These are phyloP conservation scores for Calonectria multiphialidica DNA, from an alignment of 2,329 filamentous ascomycete species.

Conservation along the genomic window DNA sequence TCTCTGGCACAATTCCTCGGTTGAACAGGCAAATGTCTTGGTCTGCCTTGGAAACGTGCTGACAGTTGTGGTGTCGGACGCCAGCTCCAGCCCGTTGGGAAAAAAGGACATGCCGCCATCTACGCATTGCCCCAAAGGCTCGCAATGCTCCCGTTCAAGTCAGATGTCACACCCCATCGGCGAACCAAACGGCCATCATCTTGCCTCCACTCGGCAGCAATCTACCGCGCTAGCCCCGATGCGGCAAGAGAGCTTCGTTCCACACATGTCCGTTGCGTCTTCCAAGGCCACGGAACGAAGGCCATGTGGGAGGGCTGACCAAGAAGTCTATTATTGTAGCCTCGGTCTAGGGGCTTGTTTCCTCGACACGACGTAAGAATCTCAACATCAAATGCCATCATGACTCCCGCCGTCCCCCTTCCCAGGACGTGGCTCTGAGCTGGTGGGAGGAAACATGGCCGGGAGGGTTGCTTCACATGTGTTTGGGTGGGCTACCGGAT, in stretches of 20 bases:
- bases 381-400: background rate
- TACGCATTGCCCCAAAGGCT: background rate
- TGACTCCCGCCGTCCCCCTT: background rate
- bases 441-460: background rate
- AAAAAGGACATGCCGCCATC: conserved; percentile 13
- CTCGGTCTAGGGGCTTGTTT: background rate
- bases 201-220: conserved; percentile 3
- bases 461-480: conserved; percentile 4
- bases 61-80: background rate
- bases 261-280: background rate
- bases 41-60: background rate
- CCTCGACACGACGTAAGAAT: background rate
- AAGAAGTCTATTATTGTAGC: conserved; percentile 8
- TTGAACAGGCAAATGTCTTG: conserved; percentile 10
- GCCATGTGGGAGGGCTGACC: conserved; percentile 7
- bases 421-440: background rate
- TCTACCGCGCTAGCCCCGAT: conserved; percentile 7
- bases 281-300: background rate
- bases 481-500: conserved; percentile 17
- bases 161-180: conserved; percentile 17
- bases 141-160: conserved; percentile 8
- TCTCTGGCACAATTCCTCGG: conserved; percentile 1
- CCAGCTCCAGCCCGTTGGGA: conserved; percentile 10
- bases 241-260: conserved; percentile 3
- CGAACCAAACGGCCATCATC: conserved; percentile 6